A percentile compares a stretch with the other conserved stretches of the same genome.
These are phyloP conservation scores for Tuctoria greenei DNA, from an alignment of 176 grass and related monocot species.

Conservation along the genomic window DNA sequence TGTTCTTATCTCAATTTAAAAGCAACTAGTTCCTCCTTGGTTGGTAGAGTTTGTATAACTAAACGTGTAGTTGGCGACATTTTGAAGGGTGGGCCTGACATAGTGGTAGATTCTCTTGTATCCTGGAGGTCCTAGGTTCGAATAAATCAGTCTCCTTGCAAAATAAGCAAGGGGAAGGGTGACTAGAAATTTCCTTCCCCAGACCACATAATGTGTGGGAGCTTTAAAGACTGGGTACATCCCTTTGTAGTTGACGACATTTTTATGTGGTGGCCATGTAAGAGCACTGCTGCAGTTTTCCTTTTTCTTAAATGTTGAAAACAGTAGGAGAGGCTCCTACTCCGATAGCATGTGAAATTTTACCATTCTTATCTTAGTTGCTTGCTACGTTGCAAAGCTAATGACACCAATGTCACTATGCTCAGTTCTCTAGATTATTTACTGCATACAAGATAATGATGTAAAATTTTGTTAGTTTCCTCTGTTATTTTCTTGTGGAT, in stretches of 20 bases:
- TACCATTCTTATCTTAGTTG: background rate
- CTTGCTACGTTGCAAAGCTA: background rate
- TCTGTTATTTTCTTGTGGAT: constrained; percentile 4
- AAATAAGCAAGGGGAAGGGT: too few relatives aligned
- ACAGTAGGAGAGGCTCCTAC: background rate
- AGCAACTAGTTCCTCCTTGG: background rate
- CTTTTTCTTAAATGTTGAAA: background rate
- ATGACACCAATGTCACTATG: background rate
- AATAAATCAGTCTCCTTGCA: too few relatives aligned
- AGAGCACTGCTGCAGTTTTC: background rate
- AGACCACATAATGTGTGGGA: too few relatives aligned
- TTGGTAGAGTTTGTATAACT: background rate
- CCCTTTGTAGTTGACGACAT: too few relatives aligned
- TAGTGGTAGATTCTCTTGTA: too few relatives aligned
- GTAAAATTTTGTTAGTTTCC: background rate
- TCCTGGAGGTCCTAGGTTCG: too few relatives aligned
- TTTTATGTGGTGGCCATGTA: background rate
- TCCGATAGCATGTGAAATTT: background rate
- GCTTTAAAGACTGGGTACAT: too few relatives aligned
- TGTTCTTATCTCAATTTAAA: background rate
- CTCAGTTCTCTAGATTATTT: background rate
- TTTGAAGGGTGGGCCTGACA: too few relatives aligned
- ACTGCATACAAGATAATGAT: background rate
- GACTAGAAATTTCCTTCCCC: too few relatives aligned
- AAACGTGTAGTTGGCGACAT: background rate